A percentile compares a stretch with the other conserved stretches of the same genome.
phyloP scores from a whole-genome alignment of 2,329 filamentous ascomycete species.

The Diaporthe sp. region DNA sequence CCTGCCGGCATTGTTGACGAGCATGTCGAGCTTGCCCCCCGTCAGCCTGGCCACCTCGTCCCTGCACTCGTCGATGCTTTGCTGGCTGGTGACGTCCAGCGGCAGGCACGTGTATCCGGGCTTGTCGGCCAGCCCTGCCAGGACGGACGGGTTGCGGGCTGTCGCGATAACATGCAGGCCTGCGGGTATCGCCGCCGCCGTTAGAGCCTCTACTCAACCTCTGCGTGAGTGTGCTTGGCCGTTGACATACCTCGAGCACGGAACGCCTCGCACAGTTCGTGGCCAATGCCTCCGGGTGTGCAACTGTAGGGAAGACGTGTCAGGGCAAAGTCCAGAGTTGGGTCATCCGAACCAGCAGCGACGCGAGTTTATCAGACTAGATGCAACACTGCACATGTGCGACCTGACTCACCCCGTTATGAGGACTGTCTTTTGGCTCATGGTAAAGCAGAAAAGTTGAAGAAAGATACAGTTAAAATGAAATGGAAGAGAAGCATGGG shows the following conservation, averaged over 20 bases:
- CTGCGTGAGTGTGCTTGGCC: no score
- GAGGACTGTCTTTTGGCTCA: conserved; percentile 18
- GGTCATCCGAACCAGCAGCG: background rate
- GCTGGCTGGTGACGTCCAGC: conserved; percentile 67
- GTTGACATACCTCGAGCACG: conserved; percentile 61
- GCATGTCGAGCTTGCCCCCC: conserved; percentile 67
- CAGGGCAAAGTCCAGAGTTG: background rate
- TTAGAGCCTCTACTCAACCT: no score
- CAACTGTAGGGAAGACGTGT: conserved; percentile 56
- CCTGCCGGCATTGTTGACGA: conserved; percentile 68
- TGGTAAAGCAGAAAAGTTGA: background rate
- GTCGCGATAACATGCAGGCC: conserved; percentile 70
- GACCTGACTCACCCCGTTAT: conserved; percentile 16
- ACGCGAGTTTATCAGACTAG: no score
- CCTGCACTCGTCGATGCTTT: conserved; percentile 65
- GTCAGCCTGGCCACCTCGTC: conserved; percentile 63
- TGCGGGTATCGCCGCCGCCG: conserved; percentile 42
- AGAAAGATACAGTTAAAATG: background rate
- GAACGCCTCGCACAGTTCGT: conserved; percentile 67
- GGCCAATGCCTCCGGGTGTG: conserved; percentile 71
- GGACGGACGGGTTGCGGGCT: conserved; percentile 64
- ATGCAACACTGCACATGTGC: background rate
- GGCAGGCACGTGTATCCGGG: conserved; percentile 61
- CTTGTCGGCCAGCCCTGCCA: conserved; percentile 59
- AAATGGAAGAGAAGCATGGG: no score